These are phyloP conservation scores for Petunia axillaris DNA, from an alignment of 257 asterid species.

Conservation along the genomic window DNA sequence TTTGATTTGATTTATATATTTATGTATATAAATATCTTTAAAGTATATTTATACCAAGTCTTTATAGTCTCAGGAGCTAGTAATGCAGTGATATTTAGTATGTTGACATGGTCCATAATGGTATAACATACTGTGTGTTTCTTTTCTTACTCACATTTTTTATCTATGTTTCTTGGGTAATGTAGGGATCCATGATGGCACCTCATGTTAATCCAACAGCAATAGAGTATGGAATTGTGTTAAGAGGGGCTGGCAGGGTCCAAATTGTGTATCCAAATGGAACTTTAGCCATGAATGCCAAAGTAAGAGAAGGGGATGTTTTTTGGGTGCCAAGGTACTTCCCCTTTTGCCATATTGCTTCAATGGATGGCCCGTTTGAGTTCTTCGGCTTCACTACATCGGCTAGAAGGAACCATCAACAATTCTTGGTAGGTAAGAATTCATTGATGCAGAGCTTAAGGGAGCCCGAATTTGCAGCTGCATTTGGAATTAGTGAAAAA, in stretches of 20 bases:
- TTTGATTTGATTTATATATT: no score
- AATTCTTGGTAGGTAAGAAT: conserved; percentile 66
- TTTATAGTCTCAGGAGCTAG: no score
- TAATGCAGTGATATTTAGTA: no score
- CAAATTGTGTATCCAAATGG: conserved; percentile 81
- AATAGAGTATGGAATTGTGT: conserved; percentile 69
- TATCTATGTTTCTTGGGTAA: background rate
- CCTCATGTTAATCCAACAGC: conserved; percentile 89
- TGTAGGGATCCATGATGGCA: conserved; percentile 96
- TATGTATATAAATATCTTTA: no score
- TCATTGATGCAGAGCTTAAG: conserved; percentile 57
- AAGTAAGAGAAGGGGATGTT: conserved; percentile 69
- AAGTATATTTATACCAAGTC: no score
- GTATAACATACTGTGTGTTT: no score
- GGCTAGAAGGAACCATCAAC: conserved; percentile 69
- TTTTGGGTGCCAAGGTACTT: conserved; percentile 80
- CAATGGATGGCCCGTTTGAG: conserved; percentile 69
- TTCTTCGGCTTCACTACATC: conserved; percentile 89
- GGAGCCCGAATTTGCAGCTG: conserved; percentile 75
- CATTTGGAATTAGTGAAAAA: conserved; percentile 59
- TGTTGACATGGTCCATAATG: no score
- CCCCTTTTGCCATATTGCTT: conserved; percentile 92
- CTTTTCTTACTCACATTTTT: background rate
- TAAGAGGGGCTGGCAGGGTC: conserved; percentile 60
- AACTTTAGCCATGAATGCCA: conserved; percentile 74